A percentile compares a stretch with the other conserved stretches of the same genome.
Evolutionary conservation across 2,329 filamentous ascomycete species (phyloP).

Genomic region (Thielaviopsis punctulata): DNA sequence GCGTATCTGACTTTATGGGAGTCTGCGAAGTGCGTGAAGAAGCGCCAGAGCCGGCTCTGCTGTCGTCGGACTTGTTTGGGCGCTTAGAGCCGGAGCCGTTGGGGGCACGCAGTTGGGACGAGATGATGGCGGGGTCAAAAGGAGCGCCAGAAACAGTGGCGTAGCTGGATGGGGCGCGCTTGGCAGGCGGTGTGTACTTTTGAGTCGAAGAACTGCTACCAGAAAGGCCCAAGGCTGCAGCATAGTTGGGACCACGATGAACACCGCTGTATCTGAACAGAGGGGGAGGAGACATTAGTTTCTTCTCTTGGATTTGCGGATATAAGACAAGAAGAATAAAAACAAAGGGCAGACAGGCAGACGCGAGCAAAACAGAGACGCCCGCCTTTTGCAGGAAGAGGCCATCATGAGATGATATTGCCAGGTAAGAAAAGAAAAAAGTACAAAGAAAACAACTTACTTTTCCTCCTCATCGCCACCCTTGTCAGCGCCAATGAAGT

Average conservation of each 20-base stretch:
- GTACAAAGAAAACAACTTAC: constrained; percentile 27
- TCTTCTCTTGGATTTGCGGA: background rate
- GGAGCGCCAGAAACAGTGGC: constrained; percentile 60
- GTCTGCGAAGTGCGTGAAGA: constrained; percentile 7
- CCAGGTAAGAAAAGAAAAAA: background rate
- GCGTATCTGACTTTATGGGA: constrained; percentile 1
- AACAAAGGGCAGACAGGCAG: too few species aligned
- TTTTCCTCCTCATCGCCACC: constrained; percentile 86
- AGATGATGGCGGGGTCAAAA: constrained; percentile 80
- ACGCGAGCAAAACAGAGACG: too few species aligned
- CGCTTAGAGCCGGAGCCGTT: constrained; percentile 5
- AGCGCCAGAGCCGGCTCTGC: background rate
- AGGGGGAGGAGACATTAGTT: constrained; percentile 2
- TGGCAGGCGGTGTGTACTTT: constrained; percentile 81
- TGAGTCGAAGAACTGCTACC: background rate
- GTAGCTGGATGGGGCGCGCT: constrained; percentile 59
- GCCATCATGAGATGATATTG: background rate
- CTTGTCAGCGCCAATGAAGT: constrained; percentile 44
- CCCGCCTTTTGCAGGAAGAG: too few species aligned
- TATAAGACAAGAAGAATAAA: background rate
- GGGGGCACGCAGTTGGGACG: constrained; percentile 43
- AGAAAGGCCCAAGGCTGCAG: background rate
- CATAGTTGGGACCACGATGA: constrained; percentile 31
- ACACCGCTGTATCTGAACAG: constrained; percentile 78
- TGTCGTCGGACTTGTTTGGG: constrained; percentile 1